Percentiles rank a stretch among this genome's conserved stretches.
These are phyloP conservation scores for Crucibulum laeve DNA, from an alignment of 768 basidiomycete genomes.

Conservation along the genomic window DNA sequence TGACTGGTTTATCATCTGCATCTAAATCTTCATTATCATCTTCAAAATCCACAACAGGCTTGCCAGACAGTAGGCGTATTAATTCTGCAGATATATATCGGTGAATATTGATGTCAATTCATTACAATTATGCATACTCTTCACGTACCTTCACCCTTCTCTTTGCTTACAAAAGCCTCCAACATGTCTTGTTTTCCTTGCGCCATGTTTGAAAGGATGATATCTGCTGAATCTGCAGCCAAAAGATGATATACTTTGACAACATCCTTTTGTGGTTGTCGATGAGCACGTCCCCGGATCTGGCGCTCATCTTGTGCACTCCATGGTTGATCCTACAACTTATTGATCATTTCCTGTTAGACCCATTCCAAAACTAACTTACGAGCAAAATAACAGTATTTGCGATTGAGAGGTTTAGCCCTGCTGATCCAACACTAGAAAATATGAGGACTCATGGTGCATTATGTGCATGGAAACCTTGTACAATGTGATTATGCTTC, in stretches of 20 bases:
- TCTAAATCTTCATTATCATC: too few relatives aligned
- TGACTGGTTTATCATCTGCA: too few relatives aligned
- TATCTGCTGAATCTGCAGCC: slow-evolving; percentile 17
- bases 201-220: slow-evolving; percentile 14
- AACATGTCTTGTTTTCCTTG: slow-evolving; percentile 19
- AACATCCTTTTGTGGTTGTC: slow-evolving; percentile 18
- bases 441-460: slow-evolving; percentile 10
- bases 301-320: slow-evolving; percentile 21
- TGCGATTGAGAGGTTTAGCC: slow-evolving; percentile 10
- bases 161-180: too few relatives aligned
- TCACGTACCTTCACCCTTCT: too few relatives aligned
- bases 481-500: not conserved
- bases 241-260: slow-evolving; percentile 19
- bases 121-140: too few relatives aligned
- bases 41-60: too few relatives aligned
- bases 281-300: slow-evolving; percentile 18
- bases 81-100: too few relatives aligned
- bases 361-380: slow-evolving; percentile 6
- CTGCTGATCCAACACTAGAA: slow-evolving; percentile 10
- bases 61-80: too few relatives aligned
- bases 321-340: slow-evolving; percentile 23
- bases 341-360: not conserved
- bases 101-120: too few relatives aligned
- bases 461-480: not conserved
- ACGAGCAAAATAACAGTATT: slow-evolving; percentile 9